Evolutionary conservation across 2,329 filamentous ascomycete genomes (phyloP).

Genomic region (Aureobasidium sp.): DNA sequence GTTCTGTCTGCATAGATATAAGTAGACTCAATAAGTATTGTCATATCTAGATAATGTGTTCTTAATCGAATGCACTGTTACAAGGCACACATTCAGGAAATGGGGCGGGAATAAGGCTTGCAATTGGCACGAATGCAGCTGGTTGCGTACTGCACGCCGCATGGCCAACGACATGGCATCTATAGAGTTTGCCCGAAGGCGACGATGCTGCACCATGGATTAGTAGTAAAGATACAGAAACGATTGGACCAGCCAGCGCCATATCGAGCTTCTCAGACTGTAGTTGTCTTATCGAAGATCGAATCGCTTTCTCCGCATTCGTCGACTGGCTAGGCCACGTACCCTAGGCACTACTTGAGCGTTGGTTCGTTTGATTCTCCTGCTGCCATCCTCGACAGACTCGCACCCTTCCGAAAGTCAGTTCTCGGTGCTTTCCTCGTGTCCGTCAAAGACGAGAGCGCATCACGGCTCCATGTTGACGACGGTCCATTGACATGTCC

Average conservation of each 20-base stretch:
- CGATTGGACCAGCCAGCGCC: neutral
- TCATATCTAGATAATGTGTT: neutral
- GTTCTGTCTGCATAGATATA: neutral
- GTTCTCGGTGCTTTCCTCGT: constrained; percentile 3
- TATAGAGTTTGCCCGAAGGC: neutral
- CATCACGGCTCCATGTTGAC: constrained; percentile 10
- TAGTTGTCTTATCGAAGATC: neutral
- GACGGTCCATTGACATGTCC: constrained; percentile 44
- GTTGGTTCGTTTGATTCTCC: neutral
- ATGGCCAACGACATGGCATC: neutral
- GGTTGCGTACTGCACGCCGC: neutral
- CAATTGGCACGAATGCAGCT: neutral
- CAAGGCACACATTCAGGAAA: neutral
- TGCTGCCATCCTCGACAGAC: neutral
- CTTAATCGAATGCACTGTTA: neutral
- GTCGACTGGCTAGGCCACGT: constrained; percentile 1
- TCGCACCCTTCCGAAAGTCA: neutral
- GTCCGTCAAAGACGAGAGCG: constrained; percentile 17
- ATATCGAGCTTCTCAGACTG: neutral
- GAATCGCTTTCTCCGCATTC: constrained; percentile 8
- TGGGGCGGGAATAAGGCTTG: neutral
- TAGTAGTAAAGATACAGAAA: neutral
- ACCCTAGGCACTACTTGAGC: constrained; percentile 3
- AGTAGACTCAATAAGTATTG: neutral
- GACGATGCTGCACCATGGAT: neutral